Evolutionary conservation across 2,329 filamentous ascomycete species (phyloP).

Genomic region (Colletotrichum spinosum): DNA sequence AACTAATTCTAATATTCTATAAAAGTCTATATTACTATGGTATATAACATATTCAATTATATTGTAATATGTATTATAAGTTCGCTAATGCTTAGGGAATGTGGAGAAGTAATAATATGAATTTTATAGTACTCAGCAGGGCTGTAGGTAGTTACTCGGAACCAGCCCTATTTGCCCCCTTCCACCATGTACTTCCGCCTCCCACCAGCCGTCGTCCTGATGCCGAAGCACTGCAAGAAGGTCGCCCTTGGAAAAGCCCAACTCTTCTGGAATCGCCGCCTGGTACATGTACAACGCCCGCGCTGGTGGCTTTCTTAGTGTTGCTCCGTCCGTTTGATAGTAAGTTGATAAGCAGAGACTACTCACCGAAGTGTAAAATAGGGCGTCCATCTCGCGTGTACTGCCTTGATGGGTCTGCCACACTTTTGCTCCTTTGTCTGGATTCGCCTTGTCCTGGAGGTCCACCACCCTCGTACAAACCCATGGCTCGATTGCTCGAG

Average conservation of each 20-base stretch:
- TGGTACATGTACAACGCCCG: slow-evolving; percentile 94
- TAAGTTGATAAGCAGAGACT: no score
- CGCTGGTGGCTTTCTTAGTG: slow-evolving; percentile 64
- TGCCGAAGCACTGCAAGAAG: slow-evolving; percentile 87
- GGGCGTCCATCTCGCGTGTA: slow-evolving; percentile 88
- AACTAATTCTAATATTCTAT: no score
- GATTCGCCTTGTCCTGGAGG: slow-evolving; percentile 51
- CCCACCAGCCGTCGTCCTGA: slow-evolving; percentile 99
- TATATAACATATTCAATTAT: no score
- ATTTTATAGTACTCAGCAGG: slow-evolving; percentile 50
- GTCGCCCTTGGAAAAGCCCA: slow-evolving; percentile 93
- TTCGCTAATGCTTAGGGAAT: no score
- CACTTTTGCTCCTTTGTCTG: slow-evolving; percentile 80
- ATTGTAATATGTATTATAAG: no score
- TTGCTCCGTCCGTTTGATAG: not conserved
- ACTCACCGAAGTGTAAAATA: slow-evolving; percentile 94
- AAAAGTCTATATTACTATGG: no score
- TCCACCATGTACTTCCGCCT: slow-evolving; percentile 87
- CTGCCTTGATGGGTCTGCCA: slow-evolving; percentile 84
- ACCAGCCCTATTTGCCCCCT: slow-evolving; percentile 71
- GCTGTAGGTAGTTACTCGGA: slow-evolving; percentile 75
- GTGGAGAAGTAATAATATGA: no score
- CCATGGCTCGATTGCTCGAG: slow-evolving; percentile 61
- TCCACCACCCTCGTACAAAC: slow-evolving; percentile 65
- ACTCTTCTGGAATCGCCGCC: slow-evolving; percentile 93